These are phyloP conservation scores for Bryum argenteum DNA, from an alignment of 225 moss, liverwort and hornwort species.

Conservation along the genomic window DNA sequence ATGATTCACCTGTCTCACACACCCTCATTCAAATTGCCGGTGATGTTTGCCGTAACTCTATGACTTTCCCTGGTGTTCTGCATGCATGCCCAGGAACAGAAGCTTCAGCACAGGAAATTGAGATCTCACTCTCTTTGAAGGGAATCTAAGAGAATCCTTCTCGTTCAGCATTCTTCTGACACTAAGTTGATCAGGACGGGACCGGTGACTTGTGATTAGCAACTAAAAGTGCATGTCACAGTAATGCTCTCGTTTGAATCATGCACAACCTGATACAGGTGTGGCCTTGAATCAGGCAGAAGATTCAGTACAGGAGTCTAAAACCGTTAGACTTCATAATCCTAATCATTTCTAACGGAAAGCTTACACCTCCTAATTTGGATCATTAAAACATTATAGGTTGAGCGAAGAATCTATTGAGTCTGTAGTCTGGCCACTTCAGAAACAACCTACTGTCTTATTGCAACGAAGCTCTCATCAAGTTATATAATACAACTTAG, in stretches of 20 bases:
- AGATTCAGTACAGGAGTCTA: background rate
- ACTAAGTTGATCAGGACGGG: background rate
- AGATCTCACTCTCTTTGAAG: background rate
- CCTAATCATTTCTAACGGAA: background rate
- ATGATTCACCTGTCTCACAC: background rate
- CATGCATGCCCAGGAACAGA: conserved; percentile 1
- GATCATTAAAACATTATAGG: background rate
- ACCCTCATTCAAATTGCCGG: background rate
- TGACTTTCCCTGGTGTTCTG: background rate
- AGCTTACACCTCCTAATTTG: background rate
- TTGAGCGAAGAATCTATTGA: background rate
- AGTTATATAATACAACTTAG: background rate
- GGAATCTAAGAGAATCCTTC: background rate
- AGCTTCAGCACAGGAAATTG: background rate
- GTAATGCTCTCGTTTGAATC: background rate
- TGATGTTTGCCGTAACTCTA: background rate
- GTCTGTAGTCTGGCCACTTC: background rate
- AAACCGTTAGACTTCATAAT: background rate
- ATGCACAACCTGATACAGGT: background rate
- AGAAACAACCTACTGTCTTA: background rate
- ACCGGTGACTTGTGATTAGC: background rate
- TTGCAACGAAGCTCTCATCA: background rate
- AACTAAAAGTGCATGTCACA: background rate
- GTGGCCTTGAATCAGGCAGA: background rate
- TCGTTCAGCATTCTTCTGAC: background rate